Base-by-base conservation (phyloP, 2,329 filamentous ascomycete species). In the Decorospora gaudefroyi region DNA sequence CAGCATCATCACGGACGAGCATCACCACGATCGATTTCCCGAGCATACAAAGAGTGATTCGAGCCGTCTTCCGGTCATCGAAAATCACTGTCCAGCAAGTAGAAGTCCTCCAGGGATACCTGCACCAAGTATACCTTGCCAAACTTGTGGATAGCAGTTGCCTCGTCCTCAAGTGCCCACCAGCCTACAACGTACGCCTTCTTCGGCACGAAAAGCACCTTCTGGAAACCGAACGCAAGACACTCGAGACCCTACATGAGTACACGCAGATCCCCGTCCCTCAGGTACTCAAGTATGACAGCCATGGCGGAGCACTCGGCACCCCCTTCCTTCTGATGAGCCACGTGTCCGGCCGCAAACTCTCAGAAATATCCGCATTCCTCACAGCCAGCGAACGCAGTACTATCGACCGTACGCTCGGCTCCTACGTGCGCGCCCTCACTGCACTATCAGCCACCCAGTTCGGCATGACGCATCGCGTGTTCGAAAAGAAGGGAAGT, bases 391-490 rank as follows among this genome's bases (percentile, higher is more conserved):
- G 53, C 16, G 68, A 73, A 36, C 61, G 68, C n/a, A 62, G 53
- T 1, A 49, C 49, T 8, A 71, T 76, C 31, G 72, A 76, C 41
- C 62, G 62, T 17, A 68, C 69, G 23, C 52, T 76, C 1, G 74
- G 74, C 3, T 42, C 57, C 11, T 65, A 72, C 42, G 61, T 76
- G 6, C 70, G 72, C 17, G 61, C 62, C 9, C 71, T 82, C 26
- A 69, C 72, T 3, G 65, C 74, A 13, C 67, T 80, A 25, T 70
- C 71, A 7, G 75, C 77, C 4, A 62, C 70, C 2, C 68, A 70
- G 3, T 83, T 82, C 54, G 81, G 81, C 3, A 62, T 74, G n/a
- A 65, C 76, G 6, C 71, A 74, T 28, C 68, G 72, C 37, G 77
- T 80, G 4, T 72, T 73, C 29, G 61, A 61, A 10, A 73, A 74